Percentiles rank a stretch among this genome's conserved stretches.
These are phyloP conservation scores for Colletotrichum gloeosporioides DNA, from an alignment of 2,329 filamentous ascomycete species.

Conservation along the genomic window DNA sequence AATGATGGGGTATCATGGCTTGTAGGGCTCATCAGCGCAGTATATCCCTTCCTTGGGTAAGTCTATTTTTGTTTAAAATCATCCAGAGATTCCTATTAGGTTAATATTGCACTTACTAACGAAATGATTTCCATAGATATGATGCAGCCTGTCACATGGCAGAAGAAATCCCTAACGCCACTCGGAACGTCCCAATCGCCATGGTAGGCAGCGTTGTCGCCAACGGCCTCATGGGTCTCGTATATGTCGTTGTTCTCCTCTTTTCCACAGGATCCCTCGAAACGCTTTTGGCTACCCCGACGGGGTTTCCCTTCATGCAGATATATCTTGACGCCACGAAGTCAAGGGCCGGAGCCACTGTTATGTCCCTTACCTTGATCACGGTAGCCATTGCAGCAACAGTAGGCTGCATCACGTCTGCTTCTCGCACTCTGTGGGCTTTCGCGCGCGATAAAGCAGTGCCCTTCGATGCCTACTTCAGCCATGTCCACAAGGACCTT, in stretches of 20 bases:
- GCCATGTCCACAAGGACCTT: slow-evolving; percentile 31
- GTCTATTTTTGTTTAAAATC: not conserved
- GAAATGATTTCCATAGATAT: slow-evolving; percentile 23
- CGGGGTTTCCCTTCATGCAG: slow-evolving; percentile 49
- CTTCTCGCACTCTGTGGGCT: slow-evolving; percentile 41
- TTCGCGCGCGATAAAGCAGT: slow-evolving; percentile 42
- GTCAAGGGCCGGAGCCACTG: slow-evolving; percentile 27
- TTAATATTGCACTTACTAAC: not conserved
- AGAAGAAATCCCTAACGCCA: slow-evolving; percentile 36
- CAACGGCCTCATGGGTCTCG: slow-evolving; percentile 51
- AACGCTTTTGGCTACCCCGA: slow-evolving; percentile 40
- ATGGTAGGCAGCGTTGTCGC: slow-evolving; percentile 38
- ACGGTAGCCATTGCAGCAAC: slow-evolving; percentile 32
- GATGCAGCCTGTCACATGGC: slow-evolving; percentile 38
- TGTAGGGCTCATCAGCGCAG: slow-evolving; percentile 32
- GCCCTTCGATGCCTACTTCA: slow-evolving; percentile 40
- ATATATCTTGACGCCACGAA: slow-evolving; percentile 36
- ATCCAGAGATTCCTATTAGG: rapidly evolving
- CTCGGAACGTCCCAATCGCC: slow-evolving; percentile 34
- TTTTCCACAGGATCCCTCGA: slow-evolving; percentile 46
- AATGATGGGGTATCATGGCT: slow-evolving; percentile 36
- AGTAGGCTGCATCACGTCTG: slow-evolving; percentile 36
- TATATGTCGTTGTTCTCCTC: slow-evolving; percentile 45
- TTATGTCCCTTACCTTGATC: slow-evolving; percentile 31
- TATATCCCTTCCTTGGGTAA: slow-evolving; percentile 38